Evolutionary conservation across 441 rosid species (phyloP), one percentile per base, ranked within the genome.

Genomic region (Erodium trifolium): DNA sequence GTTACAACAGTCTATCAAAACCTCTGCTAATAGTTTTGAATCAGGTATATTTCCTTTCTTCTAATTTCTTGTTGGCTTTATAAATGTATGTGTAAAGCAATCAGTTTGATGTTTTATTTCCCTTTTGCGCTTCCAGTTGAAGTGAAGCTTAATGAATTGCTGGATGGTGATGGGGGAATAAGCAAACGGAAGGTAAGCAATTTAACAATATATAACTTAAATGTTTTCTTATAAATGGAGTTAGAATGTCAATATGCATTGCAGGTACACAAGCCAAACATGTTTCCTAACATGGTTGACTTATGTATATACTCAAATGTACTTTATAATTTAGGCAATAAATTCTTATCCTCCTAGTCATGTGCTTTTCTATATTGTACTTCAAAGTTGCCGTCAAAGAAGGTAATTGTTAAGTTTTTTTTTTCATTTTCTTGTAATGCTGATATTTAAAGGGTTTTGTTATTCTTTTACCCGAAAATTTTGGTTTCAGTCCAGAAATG

Each of bases 141-240:
- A 77, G 99, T 83, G 86, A 95, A 92, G 82, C 87, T 95, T 65
- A 95, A 92, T 73, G 99, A 95, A 75, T 77, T 95, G 82, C 88
- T 94, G 83, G 99, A 92, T 86, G 82, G 69, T 69, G 95, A 82
- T 63, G 98, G 99, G 78, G 99, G 99, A 64, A 88, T 95, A 64
- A 90, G 91, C 82, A 95, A 88, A 84, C 82, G 96, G 69, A 95
- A 87, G 80, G 99, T 95, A 82, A 83, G 92, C 70, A 71, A 47
- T 60, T 67, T 68, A 12, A 29, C 53, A 4, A 19, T 23, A 41
- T 63, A n/a, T 63, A 18, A 6, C 53, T 31, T 65, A 14, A 31
- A 23, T 41, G 16, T 66, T 35, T 69, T 23, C 51, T 31, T 19
- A 19, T 73, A 65, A 14, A 13, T 4, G 14, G 2, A 12, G 34